Conservation (phyloP, 2,329 filamentous ascomycete genomes). For the Stylonectria norvegica region DNA sequence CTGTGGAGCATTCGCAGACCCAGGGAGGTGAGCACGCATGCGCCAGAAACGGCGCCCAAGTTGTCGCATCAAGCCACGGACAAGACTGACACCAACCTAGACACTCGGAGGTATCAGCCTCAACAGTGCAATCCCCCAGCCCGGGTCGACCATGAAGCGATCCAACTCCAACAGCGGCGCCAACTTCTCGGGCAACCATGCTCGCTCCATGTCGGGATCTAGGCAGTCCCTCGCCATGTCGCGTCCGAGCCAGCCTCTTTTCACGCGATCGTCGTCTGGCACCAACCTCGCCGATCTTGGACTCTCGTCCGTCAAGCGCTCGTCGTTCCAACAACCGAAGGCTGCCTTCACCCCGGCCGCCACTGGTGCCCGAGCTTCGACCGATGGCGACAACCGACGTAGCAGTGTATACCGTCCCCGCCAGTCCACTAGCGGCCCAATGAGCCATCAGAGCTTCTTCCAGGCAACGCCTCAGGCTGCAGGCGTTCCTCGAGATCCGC, state of each 20-base stretch:
- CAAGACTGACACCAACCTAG: conserved; percentile 44
- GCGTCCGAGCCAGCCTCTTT: conserved; percentile 81
- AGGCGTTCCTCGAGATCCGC: conserved; percentile 79
- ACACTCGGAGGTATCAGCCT: conserved; percentile 82
- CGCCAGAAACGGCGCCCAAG: conserved; percentile 11
- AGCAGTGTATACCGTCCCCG: conserved; percentile 79
- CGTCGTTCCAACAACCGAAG: conserved; percentile 76
- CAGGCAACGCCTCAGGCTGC: conserved; percentile 78
- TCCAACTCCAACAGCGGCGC: conserved; percentile 71
- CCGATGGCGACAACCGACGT: conserved; percentile 56
- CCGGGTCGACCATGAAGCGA: conserved; percentile 90
- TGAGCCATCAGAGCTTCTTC: conserved; percentile 89
- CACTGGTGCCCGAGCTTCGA: conserved; percentile 42
- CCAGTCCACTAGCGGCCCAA: conserved; percentile 64
- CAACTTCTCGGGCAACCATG: conserved; percentile 66
- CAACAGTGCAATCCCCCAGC: conserved; percentile 84
- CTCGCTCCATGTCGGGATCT: conserved; percentile 76
- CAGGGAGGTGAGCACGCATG: conserved; percentile 66
- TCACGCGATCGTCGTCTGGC: conserved; percentile 80
- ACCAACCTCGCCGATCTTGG: conserved; percentile 75
- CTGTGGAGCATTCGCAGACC: conserved; percentile 89
- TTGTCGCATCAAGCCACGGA: conserved; percentile 15
- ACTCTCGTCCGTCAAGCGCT: conserved; percentile 78
- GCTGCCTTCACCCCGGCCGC: conserved; percentile 59
- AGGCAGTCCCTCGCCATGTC: conserved; percentile 81